Conservation (phyloP, 164 flowering plant genomes). For the Macadamia tetraphylla region DNA sequence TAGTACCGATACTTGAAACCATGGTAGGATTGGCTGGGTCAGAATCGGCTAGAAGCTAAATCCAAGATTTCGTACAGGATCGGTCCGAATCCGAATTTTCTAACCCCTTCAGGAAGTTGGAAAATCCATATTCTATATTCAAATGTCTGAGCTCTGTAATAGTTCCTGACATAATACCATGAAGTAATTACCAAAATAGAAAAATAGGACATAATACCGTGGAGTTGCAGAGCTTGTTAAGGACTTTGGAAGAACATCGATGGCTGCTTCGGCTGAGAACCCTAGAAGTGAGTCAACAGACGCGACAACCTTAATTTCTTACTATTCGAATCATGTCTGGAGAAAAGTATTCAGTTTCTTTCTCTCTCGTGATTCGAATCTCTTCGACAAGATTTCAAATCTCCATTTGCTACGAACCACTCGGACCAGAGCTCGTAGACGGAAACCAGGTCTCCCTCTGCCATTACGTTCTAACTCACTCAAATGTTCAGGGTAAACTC, state of each 20-base stretch:
- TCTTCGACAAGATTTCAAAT: conserved; percentile 28
- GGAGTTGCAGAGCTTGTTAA: conserved; percentile 1
- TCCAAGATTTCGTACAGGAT: too few species aligned
- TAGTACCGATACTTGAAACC: too few species aligned
- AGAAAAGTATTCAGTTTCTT: conserved; percentile 24
- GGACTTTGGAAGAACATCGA: not conserved
- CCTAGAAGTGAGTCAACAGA: conserved; percentile 12
- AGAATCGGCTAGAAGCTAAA: too few species aligned
- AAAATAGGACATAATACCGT: too few species aligned
- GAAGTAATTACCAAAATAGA: too few species aligned
- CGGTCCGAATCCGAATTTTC: too few species aligned
- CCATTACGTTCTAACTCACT: conserved; percentile 39
- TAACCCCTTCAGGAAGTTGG: too few species aligned
- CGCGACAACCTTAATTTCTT: conserved; percentile 26
- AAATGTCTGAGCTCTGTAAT: too few species aligned
- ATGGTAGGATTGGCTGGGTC: too few species aligned
- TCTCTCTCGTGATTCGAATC: conserved; percentile 24
- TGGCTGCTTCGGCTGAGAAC: conserved; percentile 9
- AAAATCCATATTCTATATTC: too few species aligned
- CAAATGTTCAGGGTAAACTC: conserved; percentile 30
- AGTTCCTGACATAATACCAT: too few species aligned
- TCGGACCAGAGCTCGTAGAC: conserved; percentile 26
- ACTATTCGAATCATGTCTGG: conserved; percentile 35
- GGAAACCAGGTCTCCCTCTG: conserved; percentile 45
- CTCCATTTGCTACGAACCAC: conserved; percentile 19